These are phyloP conservation scores for Aquilaria yunnanensis DNA, from an alignment of 345 rosid genomes.

Conservation along the genomic window DNA sequence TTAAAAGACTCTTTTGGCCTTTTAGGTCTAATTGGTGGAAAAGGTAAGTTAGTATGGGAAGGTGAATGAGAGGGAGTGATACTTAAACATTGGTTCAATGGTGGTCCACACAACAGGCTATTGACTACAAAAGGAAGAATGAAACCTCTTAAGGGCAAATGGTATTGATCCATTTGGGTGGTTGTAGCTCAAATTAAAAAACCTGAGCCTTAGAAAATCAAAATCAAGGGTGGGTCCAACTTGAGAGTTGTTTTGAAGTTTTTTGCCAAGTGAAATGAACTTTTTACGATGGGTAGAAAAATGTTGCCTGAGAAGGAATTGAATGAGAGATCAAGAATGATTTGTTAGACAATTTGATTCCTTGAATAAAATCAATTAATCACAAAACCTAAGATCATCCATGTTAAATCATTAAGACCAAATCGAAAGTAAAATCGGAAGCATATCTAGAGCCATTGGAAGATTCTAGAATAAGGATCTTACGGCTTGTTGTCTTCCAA, in stretches of 20 bases:
- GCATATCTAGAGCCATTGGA: no score
- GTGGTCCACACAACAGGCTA: slow-evolving; percentile 54
- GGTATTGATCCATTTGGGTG: slow-evolving; percentile 76
- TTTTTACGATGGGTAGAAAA: slow-evolving; percentile 37
- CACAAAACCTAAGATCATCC: no score
- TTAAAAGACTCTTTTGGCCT: slow-evolving; percentile 20
- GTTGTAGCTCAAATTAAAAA: slow-evolving; percentile 77
- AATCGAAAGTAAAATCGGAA: no score
- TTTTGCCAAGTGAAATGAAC: slow-evolving; percentile 49
- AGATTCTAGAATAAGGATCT: no score
- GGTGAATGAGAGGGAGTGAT: slow-evolving; percentile 54
- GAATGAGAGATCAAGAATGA: slow-evolving; percentile 61
- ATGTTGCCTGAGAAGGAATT: slow-evolving; percentile 64
- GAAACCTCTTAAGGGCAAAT: slow-evolving; percentile 49
- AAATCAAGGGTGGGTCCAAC: slow-evolving; percentile 52
- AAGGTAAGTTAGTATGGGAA: slow-evolving; percentile 25
- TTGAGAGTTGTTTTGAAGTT: slow-evolving; percentile 68
- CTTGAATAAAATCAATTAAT: no score
- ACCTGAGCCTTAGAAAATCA: slow-evolving; percentile 39
- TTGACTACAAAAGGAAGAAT: slow-evolving; percentile 68
- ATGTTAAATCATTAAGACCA: no score
- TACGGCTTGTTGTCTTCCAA: no score
- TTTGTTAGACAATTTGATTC: no score
- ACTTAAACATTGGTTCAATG: slow-evolving; percentile 44
- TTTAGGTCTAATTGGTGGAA: slow-evolving; percentile 21